Evolutionary conservation across 768 basidiomycete genomes (phyloP).

Genomic region (Imleria badia): DNA sequence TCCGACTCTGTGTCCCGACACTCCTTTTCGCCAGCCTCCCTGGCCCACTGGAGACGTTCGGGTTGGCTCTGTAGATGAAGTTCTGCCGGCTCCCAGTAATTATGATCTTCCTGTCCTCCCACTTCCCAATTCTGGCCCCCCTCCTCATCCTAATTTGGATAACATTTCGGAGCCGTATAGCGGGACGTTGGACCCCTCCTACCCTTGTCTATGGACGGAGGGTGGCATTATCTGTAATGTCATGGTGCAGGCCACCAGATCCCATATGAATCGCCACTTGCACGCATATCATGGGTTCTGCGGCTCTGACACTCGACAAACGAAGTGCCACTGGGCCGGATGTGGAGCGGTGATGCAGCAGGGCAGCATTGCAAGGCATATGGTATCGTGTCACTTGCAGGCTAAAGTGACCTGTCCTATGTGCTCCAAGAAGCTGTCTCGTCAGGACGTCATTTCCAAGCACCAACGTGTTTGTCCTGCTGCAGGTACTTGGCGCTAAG

Average conservation of each 20-base stretch:
- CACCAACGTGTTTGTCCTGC: conserved; percentile 27
- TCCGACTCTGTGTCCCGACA: neutral
- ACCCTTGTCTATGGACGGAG: conserved; percentile 23
- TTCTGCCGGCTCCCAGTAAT: neutral
- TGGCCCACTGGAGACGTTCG: neutral
- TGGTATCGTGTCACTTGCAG: conserved; percentile 28
- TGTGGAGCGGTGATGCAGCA: conserved; percentile 26
- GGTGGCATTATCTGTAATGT: conserved; percentile 9
- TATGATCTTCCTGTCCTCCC: neutral
- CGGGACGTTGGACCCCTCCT: conserved; percentile 1
- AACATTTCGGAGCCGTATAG: neutral
- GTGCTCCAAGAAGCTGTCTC: conserved; percentile 29
- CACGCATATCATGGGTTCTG: conserved; percentile 23
- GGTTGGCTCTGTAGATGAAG: neutral
- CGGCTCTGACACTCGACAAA: conserved; percentile 21
- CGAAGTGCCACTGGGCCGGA: conserved; percentile 20
- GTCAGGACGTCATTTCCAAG: conserved; percentile 28
- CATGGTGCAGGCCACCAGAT: conserved; percentile 23
- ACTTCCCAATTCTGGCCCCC: neutral
- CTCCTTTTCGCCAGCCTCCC: neutral
- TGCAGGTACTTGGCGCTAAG: conserved; percentile 14
- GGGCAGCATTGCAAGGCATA: conserved; percentile 28
- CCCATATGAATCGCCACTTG: conserved; percentile 27
- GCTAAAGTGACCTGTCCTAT: conserved; percentile 28
- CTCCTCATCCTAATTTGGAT: neutral